Evolutionary conservation across 371 early-diverging fungal genomes (phyloP).

Genomic region (Mortierella sp.): DNA sequence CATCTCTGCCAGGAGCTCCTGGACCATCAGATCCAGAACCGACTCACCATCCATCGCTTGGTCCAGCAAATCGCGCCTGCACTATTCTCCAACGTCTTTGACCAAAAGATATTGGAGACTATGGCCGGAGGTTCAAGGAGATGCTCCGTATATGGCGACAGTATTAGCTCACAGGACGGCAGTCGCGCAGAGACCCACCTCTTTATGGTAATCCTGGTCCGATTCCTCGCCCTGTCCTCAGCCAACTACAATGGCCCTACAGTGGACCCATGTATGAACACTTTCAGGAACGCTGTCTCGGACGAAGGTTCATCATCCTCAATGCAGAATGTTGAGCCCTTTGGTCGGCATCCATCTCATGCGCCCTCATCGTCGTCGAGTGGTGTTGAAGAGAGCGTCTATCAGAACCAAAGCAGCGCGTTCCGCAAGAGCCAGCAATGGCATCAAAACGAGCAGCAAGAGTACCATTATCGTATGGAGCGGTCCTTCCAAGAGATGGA

Average conservation of each 20-base stretch:
- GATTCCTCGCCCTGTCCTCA: slow-evolving; percentile 37
- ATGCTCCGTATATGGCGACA: slow-evolving; percentile 41
- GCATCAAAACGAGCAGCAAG: slow-evolving; percentile 30
- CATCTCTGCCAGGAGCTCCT: slow-evolving; percentile 47
- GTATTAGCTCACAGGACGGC: slow-evolving; percentile 36
- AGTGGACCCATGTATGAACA: background rate
- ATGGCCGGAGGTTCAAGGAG: slow-evolving; percentile 30
- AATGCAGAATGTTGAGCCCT: background rate
- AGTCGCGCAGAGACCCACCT: slow-evolving; percentile 36
- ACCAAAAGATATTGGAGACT: slow-evolving; percentile 36
- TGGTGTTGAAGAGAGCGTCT: background rate
- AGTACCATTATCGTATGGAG: slow-evolving; percentile 17
- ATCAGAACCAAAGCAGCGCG: background rate
- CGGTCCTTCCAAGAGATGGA: slow-evolving; percentile 49
- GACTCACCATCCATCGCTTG: slow-evolving; percentile 24
- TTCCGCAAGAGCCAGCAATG: slow-evolving; percentile 42
- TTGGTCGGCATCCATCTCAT: background rate
- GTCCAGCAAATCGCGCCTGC: slow-evolving; percentile 46
- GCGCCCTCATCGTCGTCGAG: background rate
- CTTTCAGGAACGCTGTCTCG: background rate
- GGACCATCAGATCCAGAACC: slow-evolving; percentile 31
- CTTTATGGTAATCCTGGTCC: slow-evolving; percentile 40
- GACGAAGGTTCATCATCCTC: background rate
- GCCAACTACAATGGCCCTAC: background rate
- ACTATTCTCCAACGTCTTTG: slow-evolving; percentile 48